Percentiles rank a stretch among this genome's conserved stretches.
Conservation (phyloP, 2,329 filamentous ascomycete species). For the Aspergillus ruber region DNA sequence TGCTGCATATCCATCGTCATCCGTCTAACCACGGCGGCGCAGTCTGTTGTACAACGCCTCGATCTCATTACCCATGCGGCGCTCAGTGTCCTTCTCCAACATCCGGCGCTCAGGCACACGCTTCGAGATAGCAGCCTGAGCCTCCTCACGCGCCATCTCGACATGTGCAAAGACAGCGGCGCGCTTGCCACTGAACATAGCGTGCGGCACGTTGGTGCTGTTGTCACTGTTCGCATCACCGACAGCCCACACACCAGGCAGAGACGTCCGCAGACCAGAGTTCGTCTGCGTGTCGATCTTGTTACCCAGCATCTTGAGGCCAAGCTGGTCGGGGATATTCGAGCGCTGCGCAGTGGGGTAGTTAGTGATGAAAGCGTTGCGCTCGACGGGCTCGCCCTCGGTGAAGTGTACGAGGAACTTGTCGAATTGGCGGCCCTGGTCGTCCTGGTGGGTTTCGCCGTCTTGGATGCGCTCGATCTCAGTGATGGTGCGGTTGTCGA, state of each 20-base stretch:
- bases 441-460: conserved; percentile 22
- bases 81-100: conserved; percentile 22
- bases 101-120: conserved; percentile 16
- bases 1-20: too few relatives aligned
- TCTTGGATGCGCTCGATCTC: conserved; percentile 43
- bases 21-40: background rate
- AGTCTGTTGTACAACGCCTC: conserved; percentile 8
- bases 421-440: conserved; percentile 42
- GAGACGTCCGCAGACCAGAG: conserved; percentile 36
- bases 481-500: conserved; percentile 53
- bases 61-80: conserved; percentile 25
- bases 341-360: conserved; percentile 46
- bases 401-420: conserved; percentile 51
- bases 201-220: conserved; percentile 56
- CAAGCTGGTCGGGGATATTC: conserved; percentile 41
- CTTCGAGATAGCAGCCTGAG: conserved; percentile 23
- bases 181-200: conserved; percentile 54
- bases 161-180: conserved; percentile 51
- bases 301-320: conserved; percentile 41
- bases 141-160: conserved; percentile 21
- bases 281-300: conserved; percentile 29
- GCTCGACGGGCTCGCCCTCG: conserved; percentile 40
- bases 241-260: conserved; percentile 51
- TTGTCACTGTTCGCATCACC: conserved; percentile 57
- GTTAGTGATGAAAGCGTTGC: conserved; percentile 49